Evolutionary conservation across 768 basidiomycete genomes (phyloP).

Genomic region (Gyrodon lividus): DNA sequence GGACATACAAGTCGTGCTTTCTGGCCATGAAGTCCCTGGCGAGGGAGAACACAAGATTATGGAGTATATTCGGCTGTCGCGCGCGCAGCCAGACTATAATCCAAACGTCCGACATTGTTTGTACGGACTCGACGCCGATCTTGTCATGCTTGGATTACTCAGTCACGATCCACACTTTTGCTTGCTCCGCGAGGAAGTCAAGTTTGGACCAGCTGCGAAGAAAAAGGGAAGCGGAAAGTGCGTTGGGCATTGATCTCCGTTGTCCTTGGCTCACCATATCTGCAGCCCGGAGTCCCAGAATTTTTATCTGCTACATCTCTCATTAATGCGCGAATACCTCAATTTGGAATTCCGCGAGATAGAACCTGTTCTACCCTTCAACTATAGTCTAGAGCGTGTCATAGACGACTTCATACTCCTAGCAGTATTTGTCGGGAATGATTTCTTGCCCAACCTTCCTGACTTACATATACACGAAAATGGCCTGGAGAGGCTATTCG

Average conservation of each 20-base stretch:
- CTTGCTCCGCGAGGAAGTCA: constrained; percentile 94
- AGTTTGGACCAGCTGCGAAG: constrained; percentile 81
- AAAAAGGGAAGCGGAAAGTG: constrained; percentile 67
- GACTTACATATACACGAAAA: constrained; percentile 98
- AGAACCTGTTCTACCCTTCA: constrained; percentile 64
- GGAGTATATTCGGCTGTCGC: constrained; percentile 94
- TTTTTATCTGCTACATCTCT: constrained; percentile 94
- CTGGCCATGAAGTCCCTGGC: constrained; percentile 97
- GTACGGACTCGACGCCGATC: constrained; percentile 96
- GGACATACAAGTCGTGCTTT: constrained; percentile 86
- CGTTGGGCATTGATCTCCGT: constrained; percentile 5
- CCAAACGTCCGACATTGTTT: constrained; percentile 97
- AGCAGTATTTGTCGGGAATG: constrained; percentile 96
- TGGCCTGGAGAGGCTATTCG: constrained; percentile 88
- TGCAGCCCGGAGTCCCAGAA: constrained; percentile 70
- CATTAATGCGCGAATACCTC: constrained; percentile 93
- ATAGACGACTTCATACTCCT: constrained; percentile 98
- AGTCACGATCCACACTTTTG: constrained; percentile 99
- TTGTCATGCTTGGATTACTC: constrained; percentile 96
- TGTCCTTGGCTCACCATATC: constrained; percentile 7
- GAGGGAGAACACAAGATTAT: constrained; percentile 99
- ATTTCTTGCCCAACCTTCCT: constrained; percentile 94
- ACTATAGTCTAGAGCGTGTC: constrained; percentile 87
- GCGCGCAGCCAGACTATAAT: constrained; percentile 95
- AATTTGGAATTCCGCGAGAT: constrained; percentile 90